Evolutionary conservation across 2,329 filamentous ascomycete species (phyloP).

Genomic region (Raffaelea ambrosiae): DNA sequence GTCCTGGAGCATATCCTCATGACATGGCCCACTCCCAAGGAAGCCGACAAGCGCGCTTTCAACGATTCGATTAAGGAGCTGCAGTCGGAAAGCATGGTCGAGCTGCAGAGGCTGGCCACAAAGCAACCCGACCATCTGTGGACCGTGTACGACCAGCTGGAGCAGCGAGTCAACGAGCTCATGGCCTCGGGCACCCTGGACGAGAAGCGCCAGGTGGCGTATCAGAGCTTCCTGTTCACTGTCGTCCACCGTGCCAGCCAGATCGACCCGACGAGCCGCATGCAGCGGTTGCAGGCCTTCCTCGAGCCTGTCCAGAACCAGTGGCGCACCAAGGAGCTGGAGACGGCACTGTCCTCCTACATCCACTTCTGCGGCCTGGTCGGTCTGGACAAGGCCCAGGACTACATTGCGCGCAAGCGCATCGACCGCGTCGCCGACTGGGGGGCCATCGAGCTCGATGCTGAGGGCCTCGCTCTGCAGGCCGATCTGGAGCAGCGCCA

Average conservation of each 20-base stretch:
- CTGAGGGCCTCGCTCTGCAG: conserved; percentile 71
- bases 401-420: conserved; percentile 60
- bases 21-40: conserved; percentile 57
- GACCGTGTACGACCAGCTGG: conserved; percentile 78
- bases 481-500: conserved; percentile 68
- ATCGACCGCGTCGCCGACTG: conserved; percentile 76
- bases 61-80: conserved; percentile 87
- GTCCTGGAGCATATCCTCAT: conserved; percentile 87
- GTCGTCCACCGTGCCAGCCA: conserved; percentile 80
- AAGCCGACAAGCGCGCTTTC: conserved; percentile 63
- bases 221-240: conserved; percentile 86
- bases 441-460: conserved; percentile 68
- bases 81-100: conserved; percentile 74
- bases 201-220: conserved; percentile 75
- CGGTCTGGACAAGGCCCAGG: conserved; percentile 69
- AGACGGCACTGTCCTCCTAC: conserved; percentile 63
- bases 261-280: conserved; percentile 61
- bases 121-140: conserved; percentile 88
- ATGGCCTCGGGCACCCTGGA: conserved; percentile 64
- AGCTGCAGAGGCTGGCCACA: conserved; percentile 79
- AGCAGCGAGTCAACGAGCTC: conserved; percentile 74
- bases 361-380: conserved; percentile 71
- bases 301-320: conserved; percentile 71
- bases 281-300: conserved; percentile 66
- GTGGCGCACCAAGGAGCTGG: conserved; percentile 68